A percentile compares a stretch with the other conserved stretches of the same genome.
Conservation (phyloP, 768 basidiomycete genomes). For the Arthromyces matolae region DNA sequence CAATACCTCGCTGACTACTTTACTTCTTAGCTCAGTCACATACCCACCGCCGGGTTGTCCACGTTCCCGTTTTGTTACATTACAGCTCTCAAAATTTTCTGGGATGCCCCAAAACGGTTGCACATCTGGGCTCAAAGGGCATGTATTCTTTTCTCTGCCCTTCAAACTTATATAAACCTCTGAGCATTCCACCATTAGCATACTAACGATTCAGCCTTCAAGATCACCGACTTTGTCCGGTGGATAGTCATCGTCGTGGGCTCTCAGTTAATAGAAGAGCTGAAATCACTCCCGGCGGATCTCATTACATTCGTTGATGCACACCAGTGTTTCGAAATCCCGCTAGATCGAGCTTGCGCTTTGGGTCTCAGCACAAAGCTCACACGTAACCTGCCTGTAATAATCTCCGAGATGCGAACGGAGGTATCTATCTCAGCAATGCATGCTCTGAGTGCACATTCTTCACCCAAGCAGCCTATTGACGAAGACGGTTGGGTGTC, state of each 20-base stretch:
- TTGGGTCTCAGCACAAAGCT: slow-evolving; percentile 8
- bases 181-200: slow-evolving; percentile 3
- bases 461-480: background rate
- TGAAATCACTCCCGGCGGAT: slow-evolving; percentile 15
- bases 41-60: slow-evolving; percentile 22
- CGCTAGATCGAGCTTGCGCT: background rate
- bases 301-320: background rate
- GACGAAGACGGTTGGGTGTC: background rate
- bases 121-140: slow-evolving; percentile 5
- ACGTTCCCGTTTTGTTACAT: slow-evolving; percentile 19
- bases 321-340: background rate
- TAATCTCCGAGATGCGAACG: slow-evolving; percentile 8
- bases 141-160: background rate
- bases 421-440: slow-evolving; percentile 9
- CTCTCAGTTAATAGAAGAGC: slow-evolving; percentile 18
- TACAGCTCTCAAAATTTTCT: slow-evolving; percentile 19
- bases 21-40: slow-evolving; percentile 21
- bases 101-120: background rate
- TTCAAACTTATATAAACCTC: too few species aligned
- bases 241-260: slow-evolving; percentile 22
- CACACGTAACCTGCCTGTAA: slow-evolving; percentile 10
- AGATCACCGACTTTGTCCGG: slow-evolving; percentile 21
- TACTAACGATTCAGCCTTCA: slow-evolving; percentile 17
- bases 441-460: background rate
- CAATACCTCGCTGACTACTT: background rate